A percentile compares a stretch with the other conserved stretches of the same genome.
Conservation (phyloP, 495 filamentous ascomycete species). For the Oidiodendron maius region DNA sequence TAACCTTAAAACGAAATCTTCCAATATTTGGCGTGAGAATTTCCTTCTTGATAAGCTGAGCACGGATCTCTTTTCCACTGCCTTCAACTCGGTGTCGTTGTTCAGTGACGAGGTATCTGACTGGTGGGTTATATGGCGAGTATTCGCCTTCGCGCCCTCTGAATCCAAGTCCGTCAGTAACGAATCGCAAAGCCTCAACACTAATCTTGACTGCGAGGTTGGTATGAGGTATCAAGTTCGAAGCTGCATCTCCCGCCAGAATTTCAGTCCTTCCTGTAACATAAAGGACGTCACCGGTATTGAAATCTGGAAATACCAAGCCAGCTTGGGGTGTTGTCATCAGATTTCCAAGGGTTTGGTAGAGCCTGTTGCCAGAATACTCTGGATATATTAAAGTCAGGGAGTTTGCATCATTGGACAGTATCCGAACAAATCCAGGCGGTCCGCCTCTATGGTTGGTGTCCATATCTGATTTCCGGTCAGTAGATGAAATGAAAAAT, state of each 20-base stretch:
- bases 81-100: neutral
- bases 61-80: constrained; percentile 9
- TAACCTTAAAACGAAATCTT: constrained; percentile 55
- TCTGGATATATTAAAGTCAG: constrained; percentile 66
- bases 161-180: constrained; percentile 59
- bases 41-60: constrained; percentile 16
- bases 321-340: constrained; percentile 57
- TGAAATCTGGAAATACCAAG: constrained; percentile 64
- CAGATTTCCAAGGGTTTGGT: constrained; percentile 76
- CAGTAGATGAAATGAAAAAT: constrained; percentile 67
- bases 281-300: constrained; percentile 64
- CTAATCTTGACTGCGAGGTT: constrained; percentile 66
- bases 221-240: constrained; percentile 54
- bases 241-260: constrained; percentile 54
- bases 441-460: constrained; percentile 78
- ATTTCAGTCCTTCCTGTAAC: constrained; percentile 61
- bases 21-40: constrained; percentile 57
- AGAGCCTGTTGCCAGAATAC: constrained; percentile 75
- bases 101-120: constrained; percentile 50
- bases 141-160: constrained; percentile 48
- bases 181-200: constrained; percentile 52
- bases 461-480: constrained; percentile 65
- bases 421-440: constrained; percentile 63
- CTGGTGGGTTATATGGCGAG: constrained; percentile 67
- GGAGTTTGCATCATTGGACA: constrained; percentile 43